Evolutionary conservation across 2,329 filamentous ascomycete genomes (phyloP).

Genomic region (Cryphonectria parasitica): DNA sequence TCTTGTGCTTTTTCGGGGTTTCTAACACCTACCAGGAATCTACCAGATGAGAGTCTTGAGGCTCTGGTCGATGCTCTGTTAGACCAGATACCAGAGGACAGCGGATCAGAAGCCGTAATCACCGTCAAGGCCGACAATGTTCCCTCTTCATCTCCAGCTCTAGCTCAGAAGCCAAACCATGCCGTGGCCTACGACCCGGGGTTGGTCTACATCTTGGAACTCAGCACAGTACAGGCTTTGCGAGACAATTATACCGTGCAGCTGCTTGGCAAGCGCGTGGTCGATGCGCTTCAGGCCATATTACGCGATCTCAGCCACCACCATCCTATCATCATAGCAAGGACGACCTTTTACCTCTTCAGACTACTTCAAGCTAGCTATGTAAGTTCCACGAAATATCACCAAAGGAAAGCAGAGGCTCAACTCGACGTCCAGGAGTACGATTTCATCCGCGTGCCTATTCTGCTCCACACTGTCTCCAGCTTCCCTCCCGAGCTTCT

Average conservation of each 20-base stretch:
- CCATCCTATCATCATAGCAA: conserved; percentile 81
- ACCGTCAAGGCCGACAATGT: conserved; percentile 86
- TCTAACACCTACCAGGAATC: conserved; percentile 38
- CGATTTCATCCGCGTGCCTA: conserved; percentile 88
- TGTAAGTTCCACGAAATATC: conserved; percentile 55
- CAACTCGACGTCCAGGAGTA: conserved; percentile 63
- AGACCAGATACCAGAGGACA: conserved; percentile 84
- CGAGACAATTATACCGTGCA: conserved; percentile 74
- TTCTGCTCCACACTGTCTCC: conserved; percentile 89
- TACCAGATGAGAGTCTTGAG: conserved; percentile 43
- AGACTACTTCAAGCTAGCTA: conserved; percentile 82
- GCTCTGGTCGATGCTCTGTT: conserved; percentile 73
- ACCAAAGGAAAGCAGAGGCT: conserved; percentile 32
- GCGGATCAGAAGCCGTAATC: conserved; percentile 75
- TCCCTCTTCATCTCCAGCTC: conserved; percentile 58
- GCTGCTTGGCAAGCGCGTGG: conserved; percentile 76
- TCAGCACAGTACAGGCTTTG: conserved; percentile 81
- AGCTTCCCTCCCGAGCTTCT: conserved; percentile 80
- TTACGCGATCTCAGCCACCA: conserved; percentile 78
- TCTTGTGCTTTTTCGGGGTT: not conserved
- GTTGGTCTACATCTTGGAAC: conserved; percentile 87
- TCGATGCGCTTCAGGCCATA: conserved; percentile 78
- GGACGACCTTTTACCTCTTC: conserved; percentile 85
- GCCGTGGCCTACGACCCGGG: conserved; percentile 79
- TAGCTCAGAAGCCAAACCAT: conserved; percentile 60